Evolutionary conservation across 108 stramenopile species (phyloP).

Genomic region (Schizochytrium sp.): DNA sequence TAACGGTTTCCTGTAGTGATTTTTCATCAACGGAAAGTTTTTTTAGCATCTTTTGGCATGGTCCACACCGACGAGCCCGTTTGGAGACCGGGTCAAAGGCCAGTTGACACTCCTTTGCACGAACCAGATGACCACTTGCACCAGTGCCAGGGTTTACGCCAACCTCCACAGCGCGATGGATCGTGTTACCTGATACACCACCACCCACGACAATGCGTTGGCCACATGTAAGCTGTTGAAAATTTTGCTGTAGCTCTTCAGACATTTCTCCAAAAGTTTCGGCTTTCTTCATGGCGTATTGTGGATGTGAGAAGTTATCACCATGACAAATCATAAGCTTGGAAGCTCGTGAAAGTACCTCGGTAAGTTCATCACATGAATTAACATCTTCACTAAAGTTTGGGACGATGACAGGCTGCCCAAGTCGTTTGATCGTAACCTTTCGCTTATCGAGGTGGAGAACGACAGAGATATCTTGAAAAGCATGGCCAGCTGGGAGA

Average conservation of each 20-base stretch:
- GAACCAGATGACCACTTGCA: background rate
- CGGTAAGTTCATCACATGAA: background rate
- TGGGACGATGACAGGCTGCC: background rate
- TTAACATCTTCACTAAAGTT: background rate
- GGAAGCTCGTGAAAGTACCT: background rate
- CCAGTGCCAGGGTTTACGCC: constrained; percentile 2
- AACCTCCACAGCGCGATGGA: background rate
- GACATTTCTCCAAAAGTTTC: constrained; percentile 41
- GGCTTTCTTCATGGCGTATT: constrained; percentile 17
- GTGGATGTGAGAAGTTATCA: constrained; percentile 6
- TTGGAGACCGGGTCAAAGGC: constrained; percentile 40
- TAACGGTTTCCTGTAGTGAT: constrained; percentile 29
- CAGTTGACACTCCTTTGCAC: background rate
- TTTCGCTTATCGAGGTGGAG: background rate
- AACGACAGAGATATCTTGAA: background rate
- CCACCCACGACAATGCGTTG: constrained; percentile 35
- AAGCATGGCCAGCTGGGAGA: background rate
- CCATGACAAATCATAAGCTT: constrained; percentile 18
- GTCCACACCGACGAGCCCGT: background rate
- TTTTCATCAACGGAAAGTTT: constrained; percentile 29
- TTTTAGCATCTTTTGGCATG: constrained; percentile 22
- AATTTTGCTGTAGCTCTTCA: background rate
- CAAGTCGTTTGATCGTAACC: background rate
- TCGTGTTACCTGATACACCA: background rate
- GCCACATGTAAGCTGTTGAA: constrained; percentile 8